phyloP scores from a whole-genome alignment of 1,284 basidiomycete genomes.

The Tilletia caries region DNA sequence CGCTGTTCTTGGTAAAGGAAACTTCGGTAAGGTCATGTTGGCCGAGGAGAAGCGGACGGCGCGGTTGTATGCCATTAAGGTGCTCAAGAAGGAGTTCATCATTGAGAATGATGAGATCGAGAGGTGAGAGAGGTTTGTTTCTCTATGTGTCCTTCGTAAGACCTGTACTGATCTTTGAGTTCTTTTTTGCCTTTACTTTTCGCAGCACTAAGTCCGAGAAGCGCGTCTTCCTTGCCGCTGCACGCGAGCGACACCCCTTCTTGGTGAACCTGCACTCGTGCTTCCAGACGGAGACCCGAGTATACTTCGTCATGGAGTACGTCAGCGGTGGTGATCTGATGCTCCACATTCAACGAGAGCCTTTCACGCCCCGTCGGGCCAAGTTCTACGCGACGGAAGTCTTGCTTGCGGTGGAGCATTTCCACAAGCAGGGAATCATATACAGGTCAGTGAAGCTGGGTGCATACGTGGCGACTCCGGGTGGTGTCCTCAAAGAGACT shows the following conservation, averaged over 20 bases:
- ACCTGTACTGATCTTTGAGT: too few species aligned
- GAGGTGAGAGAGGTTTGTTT: constrained; percentile 66
- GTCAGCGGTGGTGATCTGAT: constrained; percentile 75
- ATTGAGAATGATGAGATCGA: constrained; percentile 99
- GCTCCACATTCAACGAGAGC: constrained; percentile 76
- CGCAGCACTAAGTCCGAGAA: constrained; percentile 95
- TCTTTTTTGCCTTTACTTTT: constrained; percentile 8
- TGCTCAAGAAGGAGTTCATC: constrained; percentile 99
- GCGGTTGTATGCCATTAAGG: constrained; percentile 95
- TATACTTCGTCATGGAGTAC: constrained; percentile 76
- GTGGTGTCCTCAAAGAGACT: background rate
- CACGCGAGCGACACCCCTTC: constrained; percentile 95
- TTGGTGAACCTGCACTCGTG: constrained; percentile 93
- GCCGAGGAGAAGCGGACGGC: constrained; percentile 94
- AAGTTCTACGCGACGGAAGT: constrained; percentile 99
- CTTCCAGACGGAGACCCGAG: constrained; percentile 98
- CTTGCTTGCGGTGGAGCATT: constrained; percentile 91
- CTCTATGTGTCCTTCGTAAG: background rate
- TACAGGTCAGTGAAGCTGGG: constrained; percentile 30
- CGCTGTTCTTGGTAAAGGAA: constrained; percentile 96
- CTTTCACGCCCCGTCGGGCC: constrained; percentile 76
- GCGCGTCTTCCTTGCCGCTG: constrained; percentile 92
- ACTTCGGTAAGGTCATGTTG: constrained; percentile 99
- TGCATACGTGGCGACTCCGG: background rate
- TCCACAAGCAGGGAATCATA: constrained; percentile 96